Conservation (phyloP, 2,329 filamentous ascomycete genomes). For the Bertia moriformis region DNA sequence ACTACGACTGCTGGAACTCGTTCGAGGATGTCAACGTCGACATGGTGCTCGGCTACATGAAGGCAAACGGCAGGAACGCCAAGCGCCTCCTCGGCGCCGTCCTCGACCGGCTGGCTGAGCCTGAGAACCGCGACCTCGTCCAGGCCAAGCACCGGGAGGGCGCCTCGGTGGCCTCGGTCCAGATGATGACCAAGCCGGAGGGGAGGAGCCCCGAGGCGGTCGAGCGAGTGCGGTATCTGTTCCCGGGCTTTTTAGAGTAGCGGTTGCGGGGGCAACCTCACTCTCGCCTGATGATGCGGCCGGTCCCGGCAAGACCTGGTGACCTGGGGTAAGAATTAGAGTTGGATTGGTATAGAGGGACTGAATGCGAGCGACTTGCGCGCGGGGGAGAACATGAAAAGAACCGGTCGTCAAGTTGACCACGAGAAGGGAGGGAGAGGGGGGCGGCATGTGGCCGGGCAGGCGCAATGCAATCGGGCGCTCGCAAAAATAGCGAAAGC, state of each 20-base stretch:
- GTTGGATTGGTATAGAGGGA: too few species aligned
- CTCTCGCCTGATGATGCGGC: too few species aligned
- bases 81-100: constrained; percentile 73
- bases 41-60: constrained; percentile 96
- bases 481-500: too few species aligned
- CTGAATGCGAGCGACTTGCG: too few species aligned
- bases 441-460: too few species aligned
- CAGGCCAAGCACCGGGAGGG: constrained; percentile 70
- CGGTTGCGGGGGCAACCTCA: too few species aligned
- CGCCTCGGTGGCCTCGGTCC: constrained; percentile 60
- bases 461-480: too few species aligned
- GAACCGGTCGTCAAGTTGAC: too few species aligned
- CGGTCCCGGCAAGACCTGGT: too few species aligned
- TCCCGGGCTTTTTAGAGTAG: constrained; percentile 60
- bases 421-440: too few species aligned
- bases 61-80: constrained; percentile 78
- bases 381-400: too few species aligned
- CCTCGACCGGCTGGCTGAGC: constrained; percentile 67
- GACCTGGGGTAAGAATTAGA: too few species aligned
- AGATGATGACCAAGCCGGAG: constrained; percentile 67
- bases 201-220: constrained; percentile 61
- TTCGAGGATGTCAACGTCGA: constrained; percentile 77
- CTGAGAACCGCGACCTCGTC: constrained; percentile 63
- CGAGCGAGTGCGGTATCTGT: constrained; percentile 73
- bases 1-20: constrained; percentile 96